phyloP scores from a whole-genome alignment of 2,329 filamentous ascomycete genomes.

The Alternaria dauci region DNA sequence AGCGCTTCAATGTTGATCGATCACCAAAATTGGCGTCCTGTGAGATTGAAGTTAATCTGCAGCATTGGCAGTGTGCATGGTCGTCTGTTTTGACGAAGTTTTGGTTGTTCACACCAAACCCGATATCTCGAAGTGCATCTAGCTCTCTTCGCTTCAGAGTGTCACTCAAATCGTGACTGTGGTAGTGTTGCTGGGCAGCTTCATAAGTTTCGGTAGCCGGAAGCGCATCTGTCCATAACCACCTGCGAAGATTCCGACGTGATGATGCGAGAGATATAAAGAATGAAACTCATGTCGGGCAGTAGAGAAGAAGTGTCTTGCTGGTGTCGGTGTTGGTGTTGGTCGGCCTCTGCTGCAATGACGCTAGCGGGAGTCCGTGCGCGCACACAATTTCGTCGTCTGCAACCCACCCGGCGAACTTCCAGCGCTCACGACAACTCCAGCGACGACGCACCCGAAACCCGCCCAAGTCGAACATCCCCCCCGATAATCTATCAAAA shows the following conservation, averaged over 20 bases:
- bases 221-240: background rate
- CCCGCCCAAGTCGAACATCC: conserved; percentile 20
- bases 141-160: background rate
- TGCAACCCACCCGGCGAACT: conserved; percentile 16
- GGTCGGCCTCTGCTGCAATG: background rate
- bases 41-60: too few species aligned
- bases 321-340: background rate
- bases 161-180: background rate
- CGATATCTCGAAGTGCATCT: too few species aligned
- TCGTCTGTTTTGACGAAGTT: too few species aligned
- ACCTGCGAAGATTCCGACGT: too few species aligned
- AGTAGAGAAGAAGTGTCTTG: background rate
- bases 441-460: conserved; percentile 27
- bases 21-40: too few species aligned
- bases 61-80: too few species aligned
- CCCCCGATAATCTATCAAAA: conserved; percentile 23
- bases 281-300: too few species aligned
- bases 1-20: too few species aligned
- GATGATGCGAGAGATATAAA: too few species aligned
- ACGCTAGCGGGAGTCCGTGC: conserved; percentile 3
- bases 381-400: conserved; percentile 5
- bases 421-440: conserved; percentile 19
- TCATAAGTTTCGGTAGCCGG: background rate
- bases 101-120: background rate
- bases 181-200: background rate